Base-by-base conservation (phyloP, 208 protist species). In the Trypanosomatidae sp. region DNA sequence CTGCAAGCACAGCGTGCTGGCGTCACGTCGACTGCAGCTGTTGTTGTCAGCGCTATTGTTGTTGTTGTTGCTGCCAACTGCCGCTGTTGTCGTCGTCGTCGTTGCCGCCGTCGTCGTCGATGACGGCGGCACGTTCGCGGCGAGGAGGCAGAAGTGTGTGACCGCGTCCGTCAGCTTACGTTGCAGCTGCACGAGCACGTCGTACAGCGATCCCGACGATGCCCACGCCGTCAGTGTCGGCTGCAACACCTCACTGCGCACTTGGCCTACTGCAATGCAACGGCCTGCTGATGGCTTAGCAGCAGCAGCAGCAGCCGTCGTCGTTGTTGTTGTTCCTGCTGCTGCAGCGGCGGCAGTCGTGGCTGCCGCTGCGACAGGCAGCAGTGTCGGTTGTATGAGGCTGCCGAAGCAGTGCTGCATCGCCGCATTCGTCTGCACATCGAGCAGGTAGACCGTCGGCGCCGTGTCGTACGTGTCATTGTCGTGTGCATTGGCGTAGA, bases 1-100 rank as follows among this genome's bases (percentile, higher is more conserved):
- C 20, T 75, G 42, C 2, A 90, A 43, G 48, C 80, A 90, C n/a
- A 40, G 33, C n/a, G 37, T 48, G 22, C 0, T 16, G 4, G 10
- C n/a, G 19, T n/a, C n/a, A n/a, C n/a, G n/a, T n/a, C n/a, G n/a
- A n/a, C n/a, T n/a, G n/a, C n/a, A n/a, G n/a, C n/a, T n/a, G n/a
- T n/a, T n/a, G n/a, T n/a, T n/a, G n/a, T n/a, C n/a, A n/a, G n/a
- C n/a, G n/a, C n/a, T n/a, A n/a, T n/a, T n/a, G n/a, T n/a, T n/a
- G n/a, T n/a, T n/a, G n/a, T n/a, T n/a, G 2, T 10, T 16, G 11
- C 41, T 19, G 23, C 21, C 11, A 7, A 21, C 15, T 2, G 13
- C 4, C 6, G 26, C 35, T 1, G 21, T 21, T 4, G 4, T 2
- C 1, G 7, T 1, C 1, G 33, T 32, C 30, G 20, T 44, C 6